A percentile compares a stretch with the other conserved stretches of the same genome.
phyloP scores from a whole-genome alignment of 805 yeast species.

The Kurtzmaniella cleridarum region DNA sequence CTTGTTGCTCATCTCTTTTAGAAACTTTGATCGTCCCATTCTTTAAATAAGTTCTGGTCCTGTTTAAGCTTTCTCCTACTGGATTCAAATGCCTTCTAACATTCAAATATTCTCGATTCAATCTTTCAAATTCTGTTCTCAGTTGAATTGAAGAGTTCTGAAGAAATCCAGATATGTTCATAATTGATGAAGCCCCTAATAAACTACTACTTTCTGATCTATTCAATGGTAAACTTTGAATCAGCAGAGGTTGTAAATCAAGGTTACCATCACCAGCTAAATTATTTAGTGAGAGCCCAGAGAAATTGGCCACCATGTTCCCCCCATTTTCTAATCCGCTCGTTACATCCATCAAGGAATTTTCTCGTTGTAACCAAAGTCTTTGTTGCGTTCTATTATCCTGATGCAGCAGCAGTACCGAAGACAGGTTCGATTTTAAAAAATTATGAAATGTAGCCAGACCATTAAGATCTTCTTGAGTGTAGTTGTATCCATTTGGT shows the following conservation, averaged over 20 bases:
- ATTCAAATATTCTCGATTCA: constrained; percentile 67
- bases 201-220: constrained; percentile 8
- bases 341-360: constrained; percentile 56
- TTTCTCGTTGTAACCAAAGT: constrained; percentile 79
- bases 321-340: too few species aligned
- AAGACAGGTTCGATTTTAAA: background rate
- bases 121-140: constrained; percentile 72
- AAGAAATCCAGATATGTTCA: background rate
- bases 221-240: constrained; percentile 4
- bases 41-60: constrained; percentile 1
- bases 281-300: constrained; percentile 34
- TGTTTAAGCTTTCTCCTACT: constrained; percentile 51
- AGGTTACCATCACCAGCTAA: constrained; percentile 13
- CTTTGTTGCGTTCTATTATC: constrained; percentile 80
- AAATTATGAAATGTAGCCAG: too few species aligned
- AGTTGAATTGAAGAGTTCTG: constrained; percentile 41
- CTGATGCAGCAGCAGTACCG: constrained; percentile 1
- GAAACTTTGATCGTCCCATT: too few species aligned
- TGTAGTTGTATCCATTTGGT: too few species aligned
- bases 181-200: constrained; percentile 8
- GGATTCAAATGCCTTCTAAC: constrained; percentile 71
- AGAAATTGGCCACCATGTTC: constrained; percentile 20
- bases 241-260: constrained; percentile 13
- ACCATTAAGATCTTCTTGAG: too few species aligned
- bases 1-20: constrained; percentile 37